phyloP scores from a whole-genome alignment of 1,139 yeast genomes.

The Yamadazyma spencermartinsiae region DNA sequence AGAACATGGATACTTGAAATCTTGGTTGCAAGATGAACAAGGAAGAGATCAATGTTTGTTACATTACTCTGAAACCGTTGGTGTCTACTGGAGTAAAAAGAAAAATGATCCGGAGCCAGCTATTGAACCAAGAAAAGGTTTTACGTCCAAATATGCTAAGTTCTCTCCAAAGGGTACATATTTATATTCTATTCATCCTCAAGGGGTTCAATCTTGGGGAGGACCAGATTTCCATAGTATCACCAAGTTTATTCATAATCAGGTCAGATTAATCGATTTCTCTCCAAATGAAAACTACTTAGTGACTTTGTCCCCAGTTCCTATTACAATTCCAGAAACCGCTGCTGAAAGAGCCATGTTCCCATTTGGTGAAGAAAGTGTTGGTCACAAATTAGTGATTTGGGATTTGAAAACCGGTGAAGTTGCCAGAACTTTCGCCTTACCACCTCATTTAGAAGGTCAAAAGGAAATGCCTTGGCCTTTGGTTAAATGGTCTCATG shows the following conservation, averaged over 20 bases:
- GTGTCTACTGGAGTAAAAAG: conserved; percentile 85
- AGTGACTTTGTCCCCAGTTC: conserved; percentile 88
- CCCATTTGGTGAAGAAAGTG: conserved; percentile 87
- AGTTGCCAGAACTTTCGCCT: conserved; percentile 86
- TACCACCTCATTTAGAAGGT: conserved; percentile 73
- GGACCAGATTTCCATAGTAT: conserved; percentile 77
- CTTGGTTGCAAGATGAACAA: conserved; percentile 87
- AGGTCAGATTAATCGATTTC: conserved; percentile 85
- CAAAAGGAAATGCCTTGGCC: conserved; percentile 92
- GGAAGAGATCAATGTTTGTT: conserved; percentile 90
- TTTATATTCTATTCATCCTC: conserved; percentile 85
- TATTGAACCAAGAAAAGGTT: conserved; percentile 75
- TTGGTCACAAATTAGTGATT: conserved; percentile 90
- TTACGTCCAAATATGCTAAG: conserved; percentile 85
- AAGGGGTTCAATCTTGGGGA: conserved; percentile 97
- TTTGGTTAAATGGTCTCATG: conserved; percentile 91
- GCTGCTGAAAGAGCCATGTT: conserved; percentile 62
- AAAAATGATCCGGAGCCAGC: conserved; percentile 74
- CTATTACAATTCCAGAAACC: conserved; percentile 71
- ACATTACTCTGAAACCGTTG: conserved; percentile 79
- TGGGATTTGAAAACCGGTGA: conserved; percentile 90
- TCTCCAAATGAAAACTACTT: conserved; percentile 90
- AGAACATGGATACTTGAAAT: conserved; percentile 76
- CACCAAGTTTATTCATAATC: conserved; percentile 82
- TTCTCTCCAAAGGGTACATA: conserved; percentile 95